These are phyloP conservation scores for Epichloe hybrida DNA, from an alignment of 2,329 filamentous ascomycete genomes.

Conservation along the genomic window DNA sequence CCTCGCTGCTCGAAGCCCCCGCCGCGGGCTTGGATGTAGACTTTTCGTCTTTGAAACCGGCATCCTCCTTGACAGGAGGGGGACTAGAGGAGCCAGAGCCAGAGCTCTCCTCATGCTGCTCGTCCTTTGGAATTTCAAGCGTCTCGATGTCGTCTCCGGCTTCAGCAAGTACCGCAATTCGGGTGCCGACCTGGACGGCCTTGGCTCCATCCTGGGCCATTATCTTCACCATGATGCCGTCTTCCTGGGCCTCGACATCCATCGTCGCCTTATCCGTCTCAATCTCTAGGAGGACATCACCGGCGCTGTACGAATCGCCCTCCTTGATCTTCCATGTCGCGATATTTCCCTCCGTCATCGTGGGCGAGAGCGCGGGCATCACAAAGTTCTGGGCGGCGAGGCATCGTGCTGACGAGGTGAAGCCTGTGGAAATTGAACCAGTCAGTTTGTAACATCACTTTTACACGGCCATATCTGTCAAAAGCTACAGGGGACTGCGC, in stretches of 20 bases:
- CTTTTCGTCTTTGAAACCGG: constrained; percentile 6
- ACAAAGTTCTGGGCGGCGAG: constrained; percentile 75
- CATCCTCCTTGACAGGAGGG: constrained; percentile 10
- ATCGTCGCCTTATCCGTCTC: constrained; percentile 92
- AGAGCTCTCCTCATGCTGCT: constrained; percentile 28
- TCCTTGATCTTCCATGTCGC: constrained; percentile 76
- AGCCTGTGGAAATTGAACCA: constrained; percentile 33
- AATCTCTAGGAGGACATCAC: constrained; percentile 81
- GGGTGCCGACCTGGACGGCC: constrained; percentile 59
- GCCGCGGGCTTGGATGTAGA: constrained; percentile 39
- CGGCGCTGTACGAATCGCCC: constrained; percentile 67
- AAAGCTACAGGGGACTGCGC: neutral
- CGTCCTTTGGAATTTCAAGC: constrained; percentile 63
- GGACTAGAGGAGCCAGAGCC: neutral
- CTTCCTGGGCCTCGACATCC: constrained; percentile 88
- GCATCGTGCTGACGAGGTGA: constrained; percentile 46
- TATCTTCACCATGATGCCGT: constrained; percentile 77
- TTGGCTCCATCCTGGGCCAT: constrained; percentile 61
- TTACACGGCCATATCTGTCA: neutral
- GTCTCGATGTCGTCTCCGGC: constrained; percentile 62
- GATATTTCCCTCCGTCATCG: constrained; percentile 90
- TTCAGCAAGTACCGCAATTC: constrained; percentile 77
- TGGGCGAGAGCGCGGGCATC: constrained; percentile 84
- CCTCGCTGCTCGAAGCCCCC: constrained; percentile 30
- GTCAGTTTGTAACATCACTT: neutral